Evolutionary conservation across 1,284 basidiomycete species (phyloP), one percentile per base, ranked within the genome.

Genomic region (Leucoagaricus sp.): DNA sequence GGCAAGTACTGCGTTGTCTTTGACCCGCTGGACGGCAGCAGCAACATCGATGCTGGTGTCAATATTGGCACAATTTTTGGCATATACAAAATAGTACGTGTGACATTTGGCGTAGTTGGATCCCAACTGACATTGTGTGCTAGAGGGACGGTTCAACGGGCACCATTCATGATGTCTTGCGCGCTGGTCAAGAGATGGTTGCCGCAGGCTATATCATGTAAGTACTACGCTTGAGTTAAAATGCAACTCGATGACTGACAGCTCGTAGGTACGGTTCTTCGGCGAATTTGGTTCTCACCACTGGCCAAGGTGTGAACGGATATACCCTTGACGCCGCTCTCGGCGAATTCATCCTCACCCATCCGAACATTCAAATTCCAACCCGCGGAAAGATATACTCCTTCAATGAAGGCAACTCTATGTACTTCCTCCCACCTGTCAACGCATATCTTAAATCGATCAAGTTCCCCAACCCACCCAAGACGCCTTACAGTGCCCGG

Each of bases 1-100:
- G 95, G 95, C 60, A 89, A 85, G 71, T 96, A 95, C 78, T 98
- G 95, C 67, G 94, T 98, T 65, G 97, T 99, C 8, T 99, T 99
- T 67, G 97, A 99, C 76, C 97, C 97, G 40, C 85, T 99, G 55
- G 97, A 99, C 68, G 97, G 97, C 54, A 93, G 90, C 67, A 95
- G 92, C 77, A 99, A 99, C 79, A 99, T 99, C 75, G 97, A 99
- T 73, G 97, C 97, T 63, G 97, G 96, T 87, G 97, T 99, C 62
- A 99, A 99, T 77, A 97, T 99, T 69, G 97, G 97, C 44, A 99
- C 97, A 58, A 99, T 99, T 79, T 99, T 99, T 72, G 97, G 97
- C 58, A 91, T 99, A 67, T 99, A 99, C 80, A 86, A 87, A 68
- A 79, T 97, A 64, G 93, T 93, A 65, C 61, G 86, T 77, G 42